These are phyloP conservation scores for Monosporozyma aquatica DNA, from an alignment of 805 yeast species.

Conservation along the genomic window DNA sequence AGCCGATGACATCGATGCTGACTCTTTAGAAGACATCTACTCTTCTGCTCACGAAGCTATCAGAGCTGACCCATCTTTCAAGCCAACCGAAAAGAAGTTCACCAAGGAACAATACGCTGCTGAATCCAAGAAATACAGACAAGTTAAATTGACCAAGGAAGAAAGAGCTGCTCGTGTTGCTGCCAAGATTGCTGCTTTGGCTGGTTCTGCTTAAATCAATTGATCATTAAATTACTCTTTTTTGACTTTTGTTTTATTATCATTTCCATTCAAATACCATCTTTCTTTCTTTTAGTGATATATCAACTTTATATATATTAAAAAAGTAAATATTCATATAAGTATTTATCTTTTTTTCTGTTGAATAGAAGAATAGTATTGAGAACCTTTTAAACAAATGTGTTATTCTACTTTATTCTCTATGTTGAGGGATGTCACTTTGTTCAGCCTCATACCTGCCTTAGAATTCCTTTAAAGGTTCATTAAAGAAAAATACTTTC, in stretches of 20 bases:
- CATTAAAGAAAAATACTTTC: no score
- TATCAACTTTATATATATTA: no score
- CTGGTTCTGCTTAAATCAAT: constrained; percentile 31
- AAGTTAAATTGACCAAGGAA: constrained; percentile 78
- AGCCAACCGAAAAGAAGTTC: constrained; percentile 85
- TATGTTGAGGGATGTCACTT: no score
- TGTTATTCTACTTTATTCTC: no score
- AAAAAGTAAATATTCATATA: no score
- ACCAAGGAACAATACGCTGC: constrained; percentile 98
- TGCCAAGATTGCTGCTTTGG: constrained; percentile 89
- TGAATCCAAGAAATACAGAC: constrained; percentile 86
- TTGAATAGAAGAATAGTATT: no score
- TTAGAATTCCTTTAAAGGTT: no score
- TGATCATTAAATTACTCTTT: constrained; percentile 2
- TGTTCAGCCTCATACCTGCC: no score
- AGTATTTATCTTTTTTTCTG: no score
- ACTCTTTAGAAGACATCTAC: constrained; percentile 92
- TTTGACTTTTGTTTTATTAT: not conserved
- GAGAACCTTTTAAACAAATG: no score
- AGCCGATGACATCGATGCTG: constrained; percentile 96
- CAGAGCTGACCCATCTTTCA: constrained; percentile 91
- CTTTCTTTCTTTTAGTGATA: no score
- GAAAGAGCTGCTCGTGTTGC: constrained; percentile 85
- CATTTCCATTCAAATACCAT: not conserved
- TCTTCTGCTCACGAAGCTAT: constrained; percentile 87